Conservation (phyloP, 2,329 filamentous ascomycete species). For the Microcyclospora pomicola region DNA sequence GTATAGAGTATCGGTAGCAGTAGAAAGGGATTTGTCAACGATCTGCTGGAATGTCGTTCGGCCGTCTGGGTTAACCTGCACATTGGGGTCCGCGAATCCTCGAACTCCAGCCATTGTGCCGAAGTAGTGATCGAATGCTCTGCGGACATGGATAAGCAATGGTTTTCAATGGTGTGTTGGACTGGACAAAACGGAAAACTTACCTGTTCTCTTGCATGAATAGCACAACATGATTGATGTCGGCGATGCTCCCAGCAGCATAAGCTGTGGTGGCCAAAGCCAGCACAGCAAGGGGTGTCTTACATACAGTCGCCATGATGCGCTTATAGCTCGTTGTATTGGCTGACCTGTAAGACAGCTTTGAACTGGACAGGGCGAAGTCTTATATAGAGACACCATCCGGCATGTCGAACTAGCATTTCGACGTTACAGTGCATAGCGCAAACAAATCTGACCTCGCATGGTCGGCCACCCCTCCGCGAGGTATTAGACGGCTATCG, state of each 20-base stretch:
- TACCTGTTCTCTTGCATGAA: conserved; percentile 40
- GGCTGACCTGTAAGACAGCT: not conserved
- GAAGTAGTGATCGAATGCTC: conserved; percentile 24
- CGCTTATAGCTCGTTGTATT: not conserved
- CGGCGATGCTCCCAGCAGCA: conserved; percentile 9
- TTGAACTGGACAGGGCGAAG: not conserved
- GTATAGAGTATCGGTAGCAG: conserved; percentile 30
- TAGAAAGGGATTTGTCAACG: conserved; percentile 20
- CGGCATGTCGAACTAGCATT: too few relatives aligned
- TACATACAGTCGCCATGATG: conserved; percentile 1
- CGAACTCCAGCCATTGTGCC: conserved; percentile 23
- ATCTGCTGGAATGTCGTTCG: conserved; percentile 1
- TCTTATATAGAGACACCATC: not conserved
- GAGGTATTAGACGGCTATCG: too few relatives aligned
- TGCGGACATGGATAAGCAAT: too few relatives aligned
- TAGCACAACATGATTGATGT: conserved; percentile 42
- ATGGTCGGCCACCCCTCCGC: too few relatives aligned
- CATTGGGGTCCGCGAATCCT: conserved; percentile 41
- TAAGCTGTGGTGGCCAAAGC: conserved; percentile 1
- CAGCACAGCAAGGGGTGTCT: conserved; percentile 1
- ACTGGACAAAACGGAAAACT: too few relatives aligned
- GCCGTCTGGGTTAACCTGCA: conserved; percentile 3
- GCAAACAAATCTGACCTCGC: too few relatives aligned
- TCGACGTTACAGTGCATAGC: too few relatives aligned
- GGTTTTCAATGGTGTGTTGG: too few relatives aligned